Percentiles rank a stretch among this genome's conserved stretches.
Conservation (phyloP, 1,139 yeast genomes). For the Saccharomycopsis hybrid region DNA sequence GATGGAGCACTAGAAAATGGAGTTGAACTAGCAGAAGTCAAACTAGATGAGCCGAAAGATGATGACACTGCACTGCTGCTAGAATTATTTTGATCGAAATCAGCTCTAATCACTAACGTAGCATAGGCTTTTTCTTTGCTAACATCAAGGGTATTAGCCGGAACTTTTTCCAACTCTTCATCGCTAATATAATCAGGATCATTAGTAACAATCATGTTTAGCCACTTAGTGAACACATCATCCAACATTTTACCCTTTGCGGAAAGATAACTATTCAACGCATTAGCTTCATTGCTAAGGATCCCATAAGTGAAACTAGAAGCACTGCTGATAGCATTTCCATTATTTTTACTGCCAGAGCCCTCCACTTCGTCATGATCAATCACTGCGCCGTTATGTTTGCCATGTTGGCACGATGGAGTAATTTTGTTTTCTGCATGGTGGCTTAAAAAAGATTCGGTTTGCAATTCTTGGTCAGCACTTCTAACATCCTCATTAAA, state of each 20-base stretch:
- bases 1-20: background rate
- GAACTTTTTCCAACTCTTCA: background rate
- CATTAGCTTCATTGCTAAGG: no score
- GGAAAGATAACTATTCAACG: no score
- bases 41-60: background rate
- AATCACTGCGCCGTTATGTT: no score
- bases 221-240: background rate
- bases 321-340: no score
- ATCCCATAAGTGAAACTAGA: no score
- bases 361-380: no score
- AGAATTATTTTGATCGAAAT: background rate
- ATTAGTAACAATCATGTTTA: no score
- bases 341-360: no score
- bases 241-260: background rate
- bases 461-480: no score
- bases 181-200: background rate
- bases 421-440: slow-evolving; percentile 1
- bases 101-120: slow-evolving; percentile 15
- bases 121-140: slow-evolving; percentile 8
- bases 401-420: slow-evolving; percentile 2
- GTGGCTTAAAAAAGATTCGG: no score
- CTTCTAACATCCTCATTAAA: no score
- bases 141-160: slow-evolving; percentile 14
- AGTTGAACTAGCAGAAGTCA: background rate
- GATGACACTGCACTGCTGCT: background rate